Base-by-base conservation (phyloP, 768 basidiomycete species). In the Calvatia gigantea region DNA sequence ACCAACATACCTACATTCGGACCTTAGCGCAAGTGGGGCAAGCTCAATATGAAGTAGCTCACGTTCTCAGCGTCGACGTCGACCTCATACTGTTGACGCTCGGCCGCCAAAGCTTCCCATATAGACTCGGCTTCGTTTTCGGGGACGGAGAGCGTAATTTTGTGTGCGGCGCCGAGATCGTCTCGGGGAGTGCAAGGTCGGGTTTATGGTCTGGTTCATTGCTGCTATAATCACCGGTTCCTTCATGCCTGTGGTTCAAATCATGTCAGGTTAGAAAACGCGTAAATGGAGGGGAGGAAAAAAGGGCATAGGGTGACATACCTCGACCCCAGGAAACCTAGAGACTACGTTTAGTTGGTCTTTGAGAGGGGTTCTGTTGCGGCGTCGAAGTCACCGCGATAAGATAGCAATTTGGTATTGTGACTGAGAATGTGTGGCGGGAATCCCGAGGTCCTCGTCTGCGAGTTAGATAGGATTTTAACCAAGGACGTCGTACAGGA, bases 61-160 rank as follows among this genome's bases (percentile, higher is more conserved):
- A 97, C 97, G 65, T 86, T 87, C 69, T 91, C 94, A 6, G 94
- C 94, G 59, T 98, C 94, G 0, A 94, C 94, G 63, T 99, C 95
- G 63, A 99, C 89, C 61, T 97, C 4, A 98, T 96, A 55, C 98
- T 82, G 65, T 96, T 91, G 28, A 94, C 94, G 1, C 85, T 86
- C 70, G 98, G 96, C 97, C 97, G 98, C 94, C 97, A 98, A 69
- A 99, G 98, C 65, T 98, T 79, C 28, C 96, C 94, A 60, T 98
- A 97, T 0, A 94, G 93, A 60, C 80, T 80, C 0, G 95, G 95
- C 3, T 89, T 74, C 2, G 88, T 95, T 43, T 85, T 89, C 2
- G 98, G 77, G 15, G 98, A 70, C 4, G 91, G 83, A 69, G 9
- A 89, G 85, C 0, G 81, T 84, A 55, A 99, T 92, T 0, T 82